Base-by-base conservation (phyloP, 331 rosid genomes). In the Telfairia occidentalis region DNA sequence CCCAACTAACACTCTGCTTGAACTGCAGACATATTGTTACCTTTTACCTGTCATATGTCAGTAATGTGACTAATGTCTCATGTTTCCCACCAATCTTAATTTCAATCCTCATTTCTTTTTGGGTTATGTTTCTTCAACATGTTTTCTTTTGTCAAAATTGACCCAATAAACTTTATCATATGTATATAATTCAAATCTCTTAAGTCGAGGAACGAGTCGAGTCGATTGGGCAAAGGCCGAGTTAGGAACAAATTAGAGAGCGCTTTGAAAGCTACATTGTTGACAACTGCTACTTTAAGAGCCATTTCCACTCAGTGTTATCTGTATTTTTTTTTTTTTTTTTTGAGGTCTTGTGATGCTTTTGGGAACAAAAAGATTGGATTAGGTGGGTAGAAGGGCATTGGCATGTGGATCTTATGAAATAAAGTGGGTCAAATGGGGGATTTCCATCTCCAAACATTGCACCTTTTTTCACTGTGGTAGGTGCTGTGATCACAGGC, bases 371-470 rank as follows among this genome's bases (percentile, higher is more conserved):
- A 64, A 64, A 48, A 64, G 71, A 64, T 64, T n/a, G 35, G 45
- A 34, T 64, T 64, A 37, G 71, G 71, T 58, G 29, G 67, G 67
- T 60, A 60, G 67, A 60, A 63, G 45, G 71, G 46, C 71, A 63
- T 7, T 63, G 46, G 71, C 71, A 63, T 63, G 71, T 34, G 71
- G 71, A 34, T 63, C 46, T 63, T 63, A 8, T 18, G 71, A 63
- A 63, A 63, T 63, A 63, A 63, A 63, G 71, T 34, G 71, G 28
- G 71, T 63, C 71, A 34, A 63, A 63, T 30, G 2, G 40, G 0
- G 64, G 35, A 3, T 15, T 60, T 42, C 67, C 67, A 60, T 60
- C 67, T 60, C 67, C 67, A 60, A 60, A 60, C 67, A 60, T 60
- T 30, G 42, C 66, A 59, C 40, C 40, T 60, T 60, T 60, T 60